Evolutionary conservation across 192 early-diverging fungal species (phyloP), one percentile per base, ranked within the genome.

Genomic region (Anaeromyces robustus): DNA sequence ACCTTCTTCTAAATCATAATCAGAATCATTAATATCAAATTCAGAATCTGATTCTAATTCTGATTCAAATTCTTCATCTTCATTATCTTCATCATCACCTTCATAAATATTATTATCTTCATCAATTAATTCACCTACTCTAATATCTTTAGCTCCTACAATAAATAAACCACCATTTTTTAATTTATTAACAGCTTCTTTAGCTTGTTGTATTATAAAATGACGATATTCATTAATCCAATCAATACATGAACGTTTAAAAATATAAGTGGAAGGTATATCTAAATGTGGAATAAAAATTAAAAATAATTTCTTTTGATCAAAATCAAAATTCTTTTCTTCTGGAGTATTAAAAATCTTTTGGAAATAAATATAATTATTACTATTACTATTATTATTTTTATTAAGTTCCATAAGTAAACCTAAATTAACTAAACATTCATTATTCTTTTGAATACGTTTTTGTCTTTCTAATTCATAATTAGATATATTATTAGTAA

Each of bases 321-420:
- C 29, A 0, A 30, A 12, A 29, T 34, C 31, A 12, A 78, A 34
- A 31, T 79, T 18, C 9, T 79, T 59, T 29, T 83, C 29, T 28
- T 26, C 29, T 18, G 85, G 83, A 29, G 43, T 77, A 26, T 80
- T 30, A 26, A 85, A 30, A 12, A 86, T 41, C 0, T 81, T 81
- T n/a, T 34, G 28, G 34, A 86, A 83, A 28, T 82, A 30, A 59
- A 68, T 29, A 2, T 80, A 59, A 68, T 86, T 85, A 34, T 86
- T 82, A 78, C 52, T 68, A n/a, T 85, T n/a, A 78, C 52, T 68
- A n/a, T 86, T n/a, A 30, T 78, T 80, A 16, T 86, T 82, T 13
- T 82, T 78, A 32, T 30, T 92, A 41, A 96, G 82, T 31, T 95
- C 94, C 12, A 94, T 95, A 16, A 94, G 90, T 16, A 96, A 84